Conservation (phyloP, 805 yeast species). For the Maudiozyma serrabonitensis region DNA sequence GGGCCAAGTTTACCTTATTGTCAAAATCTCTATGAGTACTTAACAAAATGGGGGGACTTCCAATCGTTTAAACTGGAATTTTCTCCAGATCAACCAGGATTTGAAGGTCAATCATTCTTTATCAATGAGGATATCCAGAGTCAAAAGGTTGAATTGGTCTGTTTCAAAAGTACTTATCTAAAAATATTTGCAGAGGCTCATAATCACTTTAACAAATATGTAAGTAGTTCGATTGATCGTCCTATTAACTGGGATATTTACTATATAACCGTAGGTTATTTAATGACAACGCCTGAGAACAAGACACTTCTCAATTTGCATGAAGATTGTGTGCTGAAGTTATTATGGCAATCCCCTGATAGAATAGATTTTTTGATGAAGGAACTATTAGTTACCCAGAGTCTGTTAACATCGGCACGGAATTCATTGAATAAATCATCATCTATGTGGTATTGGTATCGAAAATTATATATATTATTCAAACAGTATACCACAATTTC, state of each 20-base stretch:
- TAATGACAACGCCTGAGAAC: conserved; percentile 32
- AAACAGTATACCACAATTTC: not conserved
- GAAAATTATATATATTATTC: conserved; percentile 18
- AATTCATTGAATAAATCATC: conserved; percentile 33
- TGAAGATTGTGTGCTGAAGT: conserved; percentile 14
- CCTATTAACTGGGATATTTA: conserved; percentile 6
- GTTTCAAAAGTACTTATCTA: conserved; percentile 26
- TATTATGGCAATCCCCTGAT: conserved; percentile 4
- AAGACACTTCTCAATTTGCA: conserved; percentile 28
- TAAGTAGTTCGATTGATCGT: not conserved
- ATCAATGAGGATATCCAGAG: conserved; percentile 9
- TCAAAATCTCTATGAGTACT: conserved; percentile 10
- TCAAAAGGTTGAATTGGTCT: conserved; percentile 24
- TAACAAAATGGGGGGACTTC: conserved; percentile 3
- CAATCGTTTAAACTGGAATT: conserved; percentile 10
- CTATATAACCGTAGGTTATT: conserved; percentile 26
- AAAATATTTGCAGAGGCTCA: conserved; percentile 28
- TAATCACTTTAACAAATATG: conserved; percentile 6
- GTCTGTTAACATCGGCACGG: conserved; percentile 27
- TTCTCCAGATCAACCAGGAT: conserved; percentile 12
- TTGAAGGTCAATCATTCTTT: conserved; percentile 5
- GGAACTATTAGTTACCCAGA: conserved; percentile 12
- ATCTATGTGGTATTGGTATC: conserved; percentile 30
- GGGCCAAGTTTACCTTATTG: conserved; percentile 3
- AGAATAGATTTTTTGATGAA: conserved; percentile 9